A percentile compares a stretch with the other conserved stretches of the same genome.
Conservation (phyloP, 208 protist genomes). For the Porcisia deanei region DNA sequence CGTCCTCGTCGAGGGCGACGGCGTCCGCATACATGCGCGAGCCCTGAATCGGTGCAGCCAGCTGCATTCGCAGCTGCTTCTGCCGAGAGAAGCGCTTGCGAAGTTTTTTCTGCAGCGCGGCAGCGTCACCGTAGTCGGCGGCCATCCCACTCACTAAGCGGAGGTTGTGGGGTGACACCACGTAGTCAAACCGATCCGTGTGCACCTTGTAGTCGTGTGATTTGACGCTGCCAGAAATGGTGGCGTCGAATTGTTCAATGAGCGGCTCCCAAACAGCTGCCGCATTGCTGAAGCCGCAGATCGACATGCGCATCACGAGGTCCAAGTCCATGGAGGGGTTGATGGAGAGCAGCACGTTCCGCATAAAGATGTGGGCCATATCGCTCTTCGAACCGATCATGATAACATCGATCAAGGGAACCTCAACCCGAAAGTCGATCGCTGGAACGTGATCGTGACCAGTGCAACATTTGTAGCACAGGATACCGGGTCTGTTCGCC, state of each 20-base stretch:
- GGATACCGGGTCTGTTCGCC: conserved; percentile 33
- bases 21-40: conserved; percentile 39
- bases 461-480: conserved; percentile 86
- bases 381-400: conserved; percentile 54
- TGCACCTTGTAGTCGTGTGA: conserved; percentile 59
- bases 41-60: conserved; percentile 31
- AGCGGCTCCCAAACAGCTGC: conserved; percentile 85
- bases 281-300: conserved; percentile 74
- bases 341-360: conserved; percentile 40
- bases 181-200: conserved; percentile 68
- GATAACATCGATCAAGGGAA: conserved; percentile 67
- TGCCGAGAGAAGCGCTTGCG: conserved; percentile 52
- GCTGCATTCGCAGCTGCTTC: conserved; percentile 32
- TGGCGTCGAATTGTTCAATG: conserved; percentile 63
- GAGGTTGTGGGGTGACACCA: conserved; percentile 78
- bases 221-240: conserved; percentile 49
- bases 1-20: conserved; percentile 24
- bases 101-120: conserved; percentile 57
- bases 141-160: conserved; percentile 47
- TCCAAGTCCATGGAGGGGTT: conserved; percentile 58
- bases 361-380: conserved; percentile 55
- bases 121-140: conserved; percentile 53
- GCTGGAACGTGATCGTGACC: conserved; percentile 55
- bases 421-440: conserved; percentile 62
- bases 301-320: conserved; percentile 42